Base-by-base conservation (phyloP, 139 green algal species). In the Chlorella ohadii region DNA sequence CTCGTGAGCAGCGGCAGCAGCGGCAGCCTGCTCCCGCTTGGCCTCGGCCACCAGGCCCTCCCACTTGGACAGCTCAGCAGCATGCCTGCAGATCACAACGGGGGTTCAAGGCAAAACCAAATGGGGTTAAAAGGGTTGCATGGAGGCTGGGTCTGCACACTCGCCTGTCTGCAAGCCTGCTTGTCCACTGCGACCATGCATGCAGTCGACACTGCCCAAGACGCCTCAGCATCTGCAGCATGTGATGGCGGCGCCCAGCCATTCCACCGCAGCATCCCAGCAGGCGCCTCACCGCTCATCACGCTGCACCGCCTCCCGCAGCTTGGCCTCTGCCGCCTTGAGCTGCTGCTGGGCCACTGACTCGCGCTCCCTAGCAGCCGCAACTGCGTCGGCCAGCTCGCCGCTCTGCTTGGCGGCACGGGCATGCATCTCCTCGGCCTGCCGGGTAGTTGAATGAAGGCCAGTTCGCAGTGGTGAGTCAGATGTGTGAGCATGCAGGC, bases 331-430 rank as follows among this genome's bases (percentile, higher is more conserved):
- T 6, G 85, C 85, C 28, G 72, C 78, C 25, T 72, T 84, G 19
- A 86, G 70, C 64, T 79, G 47, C 51, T 67, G 47, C 63, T 31
- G 65, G 22, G 79, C 85, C 56, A 80, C 71, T 0, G 84, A 73
- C 27, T 91, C 87, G 2, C 77, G 80, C 36, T 79, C 74, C 78
- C 79, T 90, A 72, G 85, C 85, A 25, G 87, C 85, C 4, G 81
- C 84, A 28, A 86, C 57, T 4, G 85, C 88, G 17, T 64, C 88
- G 23, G 64, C 51, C 59, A 86, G 81, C 55, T 92, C 83, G 13
- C 34, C 34, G 63, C 47, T 86, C 63, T 89, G 86, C 25, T 66
- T 36, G 72, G 20, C 68, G 28, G 84, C 39, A 25, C 38, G 63
- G 22, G 28, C 44, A 38, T 92, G 87, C 36, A 87, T 39, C 51